Conservation (phyloP, 441 rosid genomes). For the Monsonia emarginata region DNA sequence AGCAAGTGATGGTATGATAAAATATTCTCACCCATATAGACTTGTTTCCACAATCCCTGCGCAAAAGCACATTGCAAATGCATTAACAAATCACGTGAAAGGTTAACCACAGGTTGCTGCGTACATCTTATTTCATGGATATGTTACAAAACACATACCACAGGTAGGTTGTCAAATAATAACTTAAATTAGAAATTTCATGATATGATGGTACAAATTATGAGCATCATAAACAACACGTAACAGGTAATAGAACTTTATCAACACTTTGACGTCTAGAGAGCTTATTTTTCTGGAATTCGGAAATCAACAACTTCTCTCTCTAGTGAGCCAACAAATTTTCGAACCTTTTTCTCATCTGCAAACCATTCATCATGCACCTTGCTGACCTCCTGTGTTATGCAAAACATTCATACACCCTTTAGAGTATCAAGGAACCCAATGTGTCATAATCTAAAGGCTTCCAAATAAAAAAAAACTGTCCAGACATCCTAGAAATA, state of each 20-base stretch:
- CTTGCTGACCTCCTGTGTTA: slow-evolving; percentile 63
- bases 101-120: slow-evolving; percentile 90
- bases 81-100: slow-evolving; percentile 18
- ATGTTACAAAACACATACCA: slow-evolving; percentile 75
- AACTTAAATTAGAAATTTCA: slow-evolving; percentile 8
- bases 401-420: slow-evolving; percentile 9
- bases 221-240: neutral
- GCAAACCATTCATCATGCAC: slow-evolving; percentile 97
- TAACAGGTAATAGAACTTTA: neutral
- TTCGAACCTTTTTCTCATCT: slow-evolving; percentile 68
- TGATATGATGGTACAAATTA: neutral
- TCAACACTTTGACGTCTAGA: slow-evolving; percentile 1
- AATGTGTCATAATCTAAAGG: neutral
- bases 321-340: slow-evolving; percentile 65
- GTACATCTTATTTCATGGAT: slow-evolving; percentile 32
- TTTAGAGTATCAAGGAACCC: neutral
- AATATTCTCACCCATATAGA: slow-evolving; percentile 41
- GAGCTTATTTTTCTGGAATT: slow-evolving; percentile 39
- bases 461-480: neutral
- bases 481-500: neutral
- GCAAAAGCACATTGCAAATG: slow-evolving; percentile 11
- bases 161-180: slow-evolving; percentile 47
- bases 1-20: neutral
- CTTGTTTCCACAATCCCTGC: slow-evolving; percentile 71
- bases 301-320: slow-evolving; percentile 36